These are phyloP conservation scores for Coccomyxa subellipsoidea DNA, from an alignment of 163 green algal genomes.

Conservation along the genomic window DNA sequence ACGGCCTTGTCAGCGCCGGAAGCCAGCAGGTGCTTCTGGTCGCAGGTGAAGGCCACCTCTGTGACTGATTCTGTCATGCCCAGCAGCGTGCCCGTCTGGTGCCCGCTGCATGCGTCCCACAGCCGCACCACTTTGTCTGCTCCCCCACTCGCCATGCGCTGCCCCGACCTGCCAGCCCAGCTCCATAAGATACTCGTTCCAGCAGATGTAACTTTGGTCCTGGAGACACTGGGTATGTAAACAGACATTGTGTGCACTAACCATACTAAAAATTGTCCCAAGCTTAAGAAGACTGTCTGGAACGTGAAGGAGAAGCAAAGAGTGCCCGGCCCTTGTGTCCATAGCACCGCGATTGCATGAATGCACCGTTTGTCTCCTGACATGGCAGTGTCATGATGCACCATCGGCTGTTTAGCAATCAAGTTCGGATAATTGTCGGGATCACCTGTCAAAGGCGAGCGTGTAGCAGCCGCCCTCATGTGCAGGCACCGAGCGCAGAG, in stretches of 20 bases:
- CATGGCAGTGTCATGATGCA: no score
- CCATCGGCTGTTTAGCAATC: no score
- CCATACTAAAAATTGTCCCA: no score
- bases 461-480: slow-evolving; percentile 59
- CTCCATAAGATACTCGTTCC: background rate
- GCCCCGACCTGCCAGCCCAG: slow-evolving; percentile 24
- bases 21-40: slow-evolving; percentile 47
- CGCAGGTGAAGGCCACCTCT: slow-evolving; percentile 50
- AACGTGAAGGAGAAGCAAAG: no score
- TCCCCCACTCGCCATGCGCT: slow-evolving; percentile 49
- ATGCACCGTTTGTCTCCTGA: no score
- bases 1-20: slow-evolving; percentile 54
- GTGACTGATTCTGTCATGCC: slow-evolving; percentile 57
- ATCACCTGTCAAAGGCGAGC: slow-evolving; percentile 46
- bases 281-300: no score
- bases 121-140: slow-evolving; percentile 58
- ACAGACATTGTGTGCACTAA: no score
- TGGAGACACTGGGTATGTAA: no score
- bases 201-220: no score
- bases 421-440: no score
- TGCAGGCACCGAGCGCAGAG: slow-evolving; percentile 12
- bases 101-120: slow-evolving; percentile 46
- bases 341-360: no score
- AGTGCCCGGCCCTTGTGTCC: no score
- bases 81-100: slow-evolving; percentile 15